Evolutionary conservation across 2,329 filamentous ascomycete genomes (phyloP).

Genomic region (Cordyceps javanica): DNA sequence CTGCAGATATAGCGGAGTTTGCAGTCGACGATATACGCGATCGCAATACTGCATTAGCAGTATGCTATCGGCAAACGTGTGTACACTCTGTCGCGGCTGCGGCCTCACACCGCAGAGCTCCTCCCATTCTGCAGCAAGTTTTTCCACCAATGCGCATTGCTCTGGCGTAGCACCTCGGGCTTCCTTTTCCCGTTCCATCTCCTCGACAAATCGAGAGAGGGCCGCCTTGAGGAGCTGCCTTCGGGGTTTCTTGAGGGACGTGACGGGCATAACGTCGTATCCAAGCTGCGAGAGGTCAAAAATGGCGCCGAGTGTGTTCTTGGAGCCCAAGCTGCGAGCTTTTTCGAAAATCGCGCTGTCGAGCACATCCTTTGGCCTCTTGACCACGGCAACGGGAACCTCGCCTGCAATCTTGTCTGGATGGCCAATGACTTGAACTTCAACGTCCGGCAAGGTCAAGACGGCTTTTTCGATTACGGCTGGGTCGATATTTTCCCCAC

Average conservation of each 20-base stretch:
- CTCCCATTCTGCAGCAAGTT: constrained; percentile 22
- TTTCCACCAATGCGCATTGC: constrained; percentile 16
- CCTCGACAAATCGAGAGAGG: constrained; percentile 9
- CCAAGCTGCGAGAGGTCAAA: constrained; percentile 36
- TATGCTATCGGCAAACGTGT: constrained; percentile 31
- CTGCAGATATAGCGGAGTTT: constrained; percentile 29
- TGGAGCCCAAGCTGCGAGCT: constrained; percentile 27
- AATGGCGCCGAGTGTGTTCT: constrained; percentile 34
- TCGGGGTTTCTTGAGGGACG: constrained; percentile 38
- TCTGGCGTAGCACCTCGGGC: background rate
- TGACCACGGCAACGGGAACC: constrained; percentile 39
- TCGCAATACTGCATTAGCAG: constrained; percentile 33
- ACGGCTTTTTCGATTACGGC: constrained; percentile 30
- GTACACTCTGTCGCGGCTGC: constrained; percentile 19
- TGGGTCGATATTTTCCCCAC: constrained; percentile 39
- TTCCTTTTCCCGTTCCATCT: background rate
- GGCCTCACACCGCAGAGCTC: constrained; percentile 24
- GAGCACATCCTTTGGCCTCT: constrained; percentile 23
- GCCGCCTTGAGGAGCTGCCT: constrained; percentile 30
- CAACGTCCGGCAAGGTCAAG: constrained; percentile 24
- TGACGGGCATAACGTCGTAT: constrained; percentile 32
- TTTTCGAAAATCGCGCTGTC: constrained; percentile 28
- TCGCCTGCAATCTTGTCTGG: constrained; percentile 40
- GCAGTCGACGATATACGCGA: constrained; percentile 20
- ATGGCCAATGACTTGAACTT: constrained; percentile 35